Base-by-base conservation (phyloP, 2,329 filamentous ascomycete genomes). In the Cercospora sp. region DNA sequence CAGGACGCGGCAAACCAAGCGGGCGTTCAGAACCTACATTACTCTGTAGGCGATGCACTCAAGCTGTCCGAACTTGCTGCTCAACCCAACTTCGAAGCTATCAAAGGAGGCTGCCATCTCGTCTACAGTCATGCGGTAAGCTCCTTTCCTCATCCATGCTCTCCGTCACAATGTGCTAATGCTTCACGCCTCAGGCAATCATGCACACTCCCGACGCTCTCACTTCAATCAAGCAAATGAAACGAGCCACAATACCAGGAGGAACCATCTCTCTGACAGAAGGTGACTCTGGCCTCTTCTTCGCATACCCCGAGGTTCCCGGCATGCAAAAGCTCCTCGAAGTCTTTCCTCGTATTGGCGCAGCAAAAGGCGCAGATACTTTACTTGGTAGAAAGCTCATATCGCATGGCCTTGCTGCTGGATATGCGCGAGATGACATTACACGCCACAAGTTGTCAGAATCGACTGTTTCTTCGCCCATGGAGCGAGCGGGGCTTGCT, bases 221-320 rank as follows among this genome's bases (percentile, higher is more conserved):
- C 37, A 34, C 61, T 26, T 40, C 37, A 1, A 63, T 64, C 24
- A 59, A 45, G 10, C 64, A 66, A 26, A 63, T 66, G 59, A 60
- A 64, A 30, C 6, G 6, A 3, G 63, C 67, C 16, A 40, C 49
- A n/a, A 66, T 66, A 32, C 40, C 67, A 13, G 45, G 51, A 1
- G 63, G 59, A 21, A 66, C 60, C 3, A 61, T 69, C 21, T 66
- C 67, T 1, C 51, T 69, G 2, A 60, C 21, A 16, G 67, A 69
- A 61, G 67, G 67, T 24, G 67, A 66, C 63, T 66, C 65, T n/a
- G 67, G 60, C 10, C 63, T 69, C 18, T 69, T 69, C 63, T 66
- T 64, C 63, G 63, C 63, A 9, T 63, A 69, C n/a, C 67, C 67
- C 6, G 28, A 60, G 18, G 26, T 53, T 5, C 59, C 67, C 18